Base-by-base conservation (phyloP, 495 filamentous ascomycete species). In the Hyaloscypha hepaticicola region DNA sequence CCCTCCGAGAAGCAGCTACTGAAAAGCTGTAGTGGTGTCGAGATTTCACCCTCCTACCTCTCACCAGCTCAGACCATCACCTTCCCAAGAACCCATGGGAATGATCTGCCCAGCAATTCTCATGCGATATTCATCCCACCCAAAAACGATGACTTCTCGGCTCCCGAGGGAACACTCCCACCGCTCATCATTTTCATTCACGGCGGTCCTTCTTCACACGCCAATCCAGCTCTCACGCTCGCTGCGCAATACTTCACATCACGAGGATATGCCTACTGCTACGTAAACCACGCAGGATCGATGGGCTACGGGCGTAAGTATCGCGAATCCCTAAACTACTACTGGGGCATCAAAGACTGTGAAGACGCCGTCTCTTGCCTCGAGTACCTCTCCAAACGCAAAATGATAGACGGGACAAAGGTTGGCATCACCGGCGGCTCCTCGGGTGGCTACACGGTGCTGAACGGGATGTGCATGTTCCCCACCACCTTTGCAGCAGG, bases 201-300 rank as follows among this genome's bases (percentile, higher is more conserved):
- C 59, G 82, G 81, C 25, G 81, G 81, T 5, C 82, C 82, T n/a
- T 83, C 78, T 63, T 68, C 65, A 5, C 69, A 72, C 69, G 63
- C 55, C 50, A 60, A 61, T 50, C 75, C 70, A 22, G 80, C 51
- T 22, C 75, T 73, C 53, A 69, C 38, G 24, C 70, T 83, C 52
- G 67, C 65, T 19, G 71, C 71, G 6, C 82, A 85, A 69, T 84
- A 80, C 69, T 82, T 70, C 62, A 83, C 82, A 11, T 79, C 78
- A 5, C 74, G 82, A 5, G 82, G 82, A 27, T 85, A 78, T 53
- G 82, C 80, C 24, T 75, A 79, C 48, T 74, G 75, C 34, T 68
- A 73, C 21, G 63, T 83, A 33, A 83, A 85, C 70, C 82, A 82
- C 63, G 77, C 75, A 19, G 82, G 82, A 0, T 80, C 77, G 3